Percentiles rank a stretch among this genome's conserved stretches.
These are phyloP conservation scores for Fusarium sambucinum DNA, from an alignment of 2,329 filamentous ascomycete species.

Conservation along the genomic window DNA sequence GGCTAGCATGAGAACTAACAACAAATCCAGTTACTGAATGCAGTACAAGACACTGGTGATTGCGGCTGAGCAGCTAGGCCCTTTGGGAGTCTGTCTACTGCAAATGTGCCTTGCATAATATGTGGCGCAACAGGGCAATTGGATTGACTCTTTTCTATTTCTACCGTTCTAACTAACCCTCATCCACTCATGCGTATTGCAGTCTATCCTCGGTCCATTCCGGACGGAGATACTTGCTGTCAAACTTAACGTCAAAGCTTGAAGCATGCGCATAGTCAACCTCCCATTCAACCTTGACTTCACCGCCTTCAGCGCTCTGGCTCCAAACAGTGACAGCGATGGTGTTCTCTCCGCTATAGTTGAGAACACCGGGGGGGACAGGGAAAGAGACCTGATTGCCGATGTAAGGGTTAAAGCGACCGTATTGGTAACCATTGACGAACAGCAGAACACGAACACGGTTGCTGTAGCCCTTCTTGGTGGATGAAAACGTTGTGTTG, in stretches of 20 bases:
- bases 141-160: background rate
- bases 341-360: constrained; percentile 69
- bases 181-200: constrained; percentile 48
- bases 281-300: constrained; percentile 62
- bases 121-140: background rate
- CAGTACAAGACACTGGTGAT: background rate
- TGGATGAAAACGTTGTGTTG: constrained; percentile 54
- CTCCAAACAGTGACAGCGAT: constrained; percentile 71
- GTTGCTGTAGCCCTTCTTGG: constrained; percentile 51
- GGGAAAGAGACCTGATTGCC: constrained; percentile 72
- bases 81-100: too few relatives aligned
- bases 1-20: background rate
- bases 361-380: constrained; percentile 68
- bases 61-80: constrained; percentile 19
- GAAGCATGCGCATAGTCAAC: constrained; percentile 67
- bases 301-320: constrained; percentile 64
- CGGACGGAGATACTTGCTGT: constrained; percentile 62
- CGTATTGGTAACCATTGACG: constrained; percentile 75
- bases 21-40: background rate
- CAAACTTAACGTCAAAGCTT: constrained; percentile 64
- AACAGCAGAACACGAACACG: constrained; percentile 66
- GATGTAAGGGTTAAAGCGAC: constrained; percentile 69
- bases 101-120: background rate
- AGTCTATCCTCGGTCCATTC: constrained; percentile 59
- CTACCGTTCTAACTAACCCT: too few relatives aligned